Base-by-base conservation (phyloP, 768 basidiomycete species). In the Pisolithus marmoratus region DNA sequence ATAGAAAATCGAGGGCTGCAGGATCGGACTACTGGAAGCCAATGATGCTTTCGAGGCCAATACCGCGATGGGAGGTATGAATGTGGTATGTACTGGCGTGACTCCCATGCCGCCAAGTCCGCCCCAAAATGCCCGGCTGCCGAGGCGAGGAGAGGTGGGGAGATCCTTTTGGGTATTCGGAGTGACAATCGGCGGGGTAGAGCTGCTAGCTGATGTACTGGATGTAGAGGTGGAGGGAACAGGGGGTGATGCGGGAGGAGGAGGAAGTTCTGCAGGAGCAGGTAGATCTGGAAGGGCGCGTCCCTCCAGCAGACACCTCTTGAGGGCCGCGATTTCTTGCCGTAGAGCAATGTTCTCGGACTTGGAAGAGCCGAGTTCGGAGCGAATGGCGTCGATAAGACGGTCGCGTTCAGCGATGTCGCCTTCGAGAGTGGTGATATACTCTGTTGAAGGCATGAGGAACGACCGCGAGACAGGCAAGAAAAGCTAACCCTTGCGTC, bases 341-440 rank as follows among this genome's bases (percentile, higher is more conserved):
- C 88, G 77, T 26, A 96, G 74, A 4, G 90, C 93, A 17, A 78
- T 68, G 64, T 95, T 95, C 73, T 97, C 94, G 2, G 80, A 82
- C 64, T 81, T 80, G 22, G 83, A 84, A 1, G 80, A 80, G 36
- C 88, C 88, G 19, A 96, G 81, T 64, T 97, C 91, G 14, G 81
- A 73, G 47, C 88, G 83, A 67, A 94, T 90, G 29, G 87, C 86
- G 56, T 90, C 87, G 57, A 99, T 86, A 54, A 98, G 80, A 19
- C 81, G 77, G 72, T 99, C 95, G 24, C 95, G 83, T 64, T 94
- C 91, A 14, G 88, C 87, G 62, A 98, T 90, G 66, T 95, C 91
- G 50, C 83, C 84, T 65, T 99, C 96, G 49, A 99, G 84, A 0
- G 91, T 93, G 8, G 86, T 80, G 55, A 98, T 96, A 67, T 99